Base-by-base conservation (phyloP, 2,329 filamentous ascomycete genomes). In the Fusarium gaditjirri region DNA sequence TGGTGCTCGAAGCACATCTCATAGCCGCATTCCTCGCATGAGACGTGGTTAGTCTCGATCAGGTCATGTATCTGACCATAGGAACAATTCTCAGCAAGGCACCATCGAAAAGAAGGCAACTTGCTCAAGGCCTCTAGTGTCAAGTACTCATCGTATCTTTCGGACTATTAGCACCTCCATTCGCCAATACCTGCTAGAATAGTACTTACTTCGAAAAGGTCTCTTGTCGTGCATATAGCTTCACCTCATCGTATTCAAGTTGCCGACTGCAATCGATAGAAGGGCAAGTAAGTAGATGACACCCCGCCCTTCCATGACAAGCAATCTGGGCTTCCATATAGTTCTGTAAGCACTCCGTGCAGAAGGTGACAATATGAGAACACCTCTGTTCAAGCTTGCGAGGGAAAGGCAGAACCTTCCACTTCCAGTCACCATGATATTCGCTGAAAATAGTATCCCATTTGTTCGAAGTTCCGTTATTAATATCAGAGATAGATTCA, bases 161-260 rank as follows among this genome's bases (percentile, higher is more conserved):
- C 0, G 3, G 4, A 8, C 0, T 7, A 0, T 53, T 39, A 53
- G 5, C n/a, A 13, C 2, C 13, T 29, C 0, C 2, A 12, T 17
- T n/a, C 8, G 23, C 6, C 12, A 5, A n/a, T 9, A 5, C 7
- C 14, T 11, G 11, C 10, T 17, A 21, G 25, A 39, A 29, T 4
- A 21, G 19, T 25, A 6, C 25, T 21, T 49, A 57, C 54, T 16
- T 57, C 3, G 21, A 47, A 29, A 49, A 57, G 6, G 33, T 38
- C 2, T 38, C 33, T 23, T 29, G 31, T 19, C 14, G 8, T 11
- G 54, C 42, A 25, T 57, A 57, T 19, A 57, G 19, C 10, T 47
- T 47, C 14, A 57, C 23, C 6, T 57, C 54, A 2, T 47, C 19
- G 14, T 57, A 57, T 14, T 29, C 42, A n/a, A 57, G 54, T 47